A percentile compares a stretch with the other conserved stretches of the same genome.
Conservation (phyloP, 345 rosid genomes). For the Acer yangbiense region DNA sequence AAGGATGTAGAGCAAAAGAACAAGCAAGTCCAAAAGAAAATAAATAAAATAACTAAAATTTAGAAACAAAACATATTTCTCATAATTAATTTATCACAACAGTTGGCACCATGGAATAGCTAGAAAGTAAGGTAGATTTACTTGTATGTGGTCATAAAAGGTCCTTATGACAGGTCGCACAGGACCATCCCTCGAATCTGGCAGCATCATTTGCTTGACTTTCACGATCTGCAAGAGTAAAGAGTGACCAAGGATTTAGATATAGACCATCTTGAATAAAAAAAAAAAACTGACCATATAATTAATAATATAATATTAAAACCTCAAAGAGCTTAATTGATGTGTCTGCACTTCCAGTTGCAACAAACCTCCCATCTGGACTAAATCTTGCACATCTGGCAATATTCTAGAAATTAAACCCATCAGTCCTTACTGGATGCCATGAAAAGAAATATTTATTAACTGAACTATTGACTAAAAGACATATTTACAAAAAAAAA, state of each 20-base stretch:
- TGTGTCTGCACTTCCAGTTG: conserved; percentile 86
- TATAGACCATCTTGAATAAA: background rate
- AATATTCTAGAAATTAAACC: conserved; percentile 51
- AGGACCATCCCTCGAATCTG: conserved; percentile 61
- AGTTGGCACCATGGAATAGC: conserved; percentile 9
- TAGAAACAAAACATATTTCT: background rate
- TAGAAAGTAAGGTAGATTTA: conserved; percentile 28
- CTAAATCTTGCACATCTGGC: conserved; percentile 93
- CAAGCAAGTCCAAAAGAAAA: background rate
- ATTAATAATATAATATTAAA: conserved; percentile 3
- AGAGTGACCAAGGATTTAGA: conserved; percentile 1
- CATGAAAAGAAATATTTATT: background rate
- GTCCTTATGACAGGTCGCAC: conserved; percentile 76
- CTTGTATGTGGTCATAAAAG: conserved; percentile 83
- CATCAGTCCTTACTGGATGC: conserved; percentile 18
- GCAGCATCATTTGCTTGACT: conserved; percentile 81
- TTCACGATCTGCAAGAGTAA: conserved; percentile 56
- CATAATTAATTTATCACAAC: background rate
- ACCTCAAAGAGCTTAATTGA: conserved; percentile 93
- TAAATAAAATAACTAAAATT: background rate
- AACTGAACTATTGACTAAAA: background rate
- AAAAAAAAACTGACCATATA: background rate
- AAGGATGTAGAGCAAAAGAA: background rate
- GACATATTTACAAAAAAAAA: background rate
- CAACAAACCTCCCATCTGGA: conserved; percentile 80